Evolutionary conservation across 441 rosid genomes (phyloP).

Genomic region (Adansonia grandidieri): DNA sequence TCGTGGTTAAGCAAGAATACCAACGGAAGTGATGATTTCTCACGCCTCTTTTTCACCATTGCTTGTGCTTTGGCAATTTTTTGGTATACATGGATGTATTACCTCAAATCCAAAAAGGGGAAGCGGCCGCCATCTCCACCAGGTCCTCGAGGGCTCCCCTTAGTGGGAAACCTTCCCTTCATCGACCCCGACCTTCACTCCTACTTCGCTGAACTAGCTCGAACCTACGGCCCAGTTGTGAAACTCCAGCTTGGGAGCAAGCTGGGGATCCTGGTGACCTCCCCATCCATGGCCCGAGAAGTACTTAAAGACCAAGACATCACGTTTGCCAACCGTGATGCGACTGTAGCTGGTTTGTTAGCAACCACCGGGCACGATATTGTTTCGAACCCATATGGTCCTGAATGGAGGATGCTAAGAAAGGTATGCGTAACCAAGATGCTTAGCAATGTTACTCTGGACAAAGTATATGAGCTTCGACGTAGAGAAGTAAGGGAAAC

Average conservation of each 20-base stretch:
- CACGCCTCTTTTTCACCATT: slow-evolving; percentile 4
- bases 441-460: slow-evolving; percentile 53
- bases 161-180: slow-evolving; percentile 47
- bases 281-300: slow-evolving; percentile 46
- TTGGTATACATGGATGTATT: slow-evolving; percentile 30
- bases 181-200: slow-evolving; percentile 58
- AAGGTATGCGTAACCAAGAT: slow-evolving; percentile 52
- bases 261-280: slow-evolving; percentile 44
- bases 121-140: slow-evolving; percentile 38
- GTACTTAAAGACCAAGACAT: slow-evolving; percentile 58
- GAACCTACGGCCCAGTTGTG: slow-evolving; percentile 42
- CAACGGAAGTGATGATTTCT: not conserved
- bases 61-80: slow-evolving; percentile 31
- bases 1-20: not conserved
- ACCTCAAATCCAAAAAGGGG: slow-evolving; percentile 15
- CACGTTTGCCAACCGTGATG: slow-evolving; percentile 57
- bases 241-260: slow-evolving; percentile 56
- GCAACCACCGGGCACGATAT: slow-evolving; percentile 44
- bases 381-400: slow-evolving; percentile 53
- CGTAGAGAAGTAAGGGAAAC: slow-evolving; percentile 44
- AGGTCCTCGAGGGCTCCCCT: slow-evolving; percentile 57
- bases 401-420: slow-evolving; percentile 59
- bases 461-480: slow-evolving; percentile 49
- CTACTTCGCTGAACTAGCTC: slow-evolving; percentile 44
- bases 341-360: slow-evolving; percentile 34